Evolutionary conservation across 1,284 basidiomycete species (phyloP), one percentile per base, ranked within the genome.

Genomic region (Heterobasidion annosum): DNA sequence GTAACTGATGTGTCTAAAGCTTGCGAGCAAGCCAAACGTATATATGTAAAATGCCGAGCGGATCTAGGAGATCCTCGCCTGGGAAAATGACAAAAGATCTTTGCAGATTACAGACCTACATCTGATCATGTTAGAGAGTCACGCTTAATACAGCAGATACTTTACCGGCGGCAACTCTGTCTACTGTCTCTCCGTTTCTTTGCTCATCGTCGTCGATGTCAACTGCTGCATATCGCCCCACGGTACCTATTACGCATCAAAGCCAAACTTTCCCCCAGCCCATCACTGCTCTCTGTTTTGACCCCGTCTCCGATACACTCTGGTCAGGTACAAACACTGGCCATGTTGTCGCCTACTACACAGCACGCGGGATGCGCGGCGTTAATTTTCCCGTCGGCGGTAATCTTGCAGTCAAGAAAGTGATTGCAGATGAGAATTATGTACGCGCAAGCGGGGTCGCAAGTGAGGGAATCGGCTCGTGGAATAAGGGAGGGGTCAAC

Each of bases 281-380:
- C 42, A 73, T 88, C 48, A 85, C 88, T 18, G 79, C 88, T 0
- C 76, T 98, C 56, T 80, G 85, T 3, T 93, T 98, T 66, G 95
- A 98, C 70, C 88, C 92, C 6, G 86, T 89, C 45, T 88, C 91
- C 1, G 94, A 98, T 68, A 82, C 89, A 12, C 73, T 98, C 40
- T 97, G 94, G 93, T 77, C 88, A 49, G 95, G 93, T 47, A 79
- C 82, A 16, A 81, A 84, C 53, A 71, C 81, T 42, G 95, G 96
- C 7, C 75, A 77, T 58, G 77, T 97, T 55, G 72, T 78, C 37
- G 88, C 91, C 0, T 84, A 88, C 65, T 85, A 90, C 67, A 82
- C 85, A 13, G 73, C 81, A 9, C 76, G 75, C 49, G 84, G 84
- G 12, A 67, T 81, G 52, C 79, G 83, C 47, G 89, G 88, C 1